Conservation (phyloP, 345 rosid species). For the Aethionema arabicum region DNA sequence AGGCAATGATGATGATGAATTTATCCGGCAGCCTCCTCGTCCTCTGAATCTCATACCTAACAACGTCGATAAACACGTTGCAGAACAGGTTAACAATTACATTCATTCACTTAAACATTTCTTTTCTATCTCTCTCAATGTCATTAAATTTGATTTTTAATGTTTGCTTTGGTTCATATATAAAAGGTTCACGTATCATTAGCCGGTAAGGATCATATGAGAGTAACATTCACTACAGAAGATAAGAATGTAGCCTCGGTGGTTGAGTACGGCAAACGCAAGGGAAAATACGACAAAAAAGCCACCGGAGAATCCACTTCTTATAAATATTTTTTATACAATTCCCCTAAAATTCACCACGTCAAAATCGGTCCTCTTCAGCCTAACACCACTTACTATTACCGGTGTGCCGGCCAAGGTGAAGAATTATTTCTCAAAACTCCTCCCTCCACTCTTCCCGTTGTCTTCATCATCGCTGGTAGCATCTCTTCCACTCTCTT, state of each 20-base stretch:
- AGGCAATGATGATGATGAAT: slow-evolving; percentile 32
- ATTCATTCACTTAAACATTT: too few species aligned
- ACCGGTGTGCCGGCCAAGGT: slow-evolving; percentile 61
- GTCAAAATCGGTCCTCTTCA: slow-evolving; percentile 82
- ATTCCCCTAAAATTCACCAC: slow-evolving; percentile 78
- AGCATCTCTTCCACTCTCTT: not conserved
- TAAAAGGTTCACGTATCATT: slow-evolving; percentile 71
- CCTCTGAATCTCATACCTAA: not conserved
- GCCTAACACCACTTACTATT: too few species aligned
- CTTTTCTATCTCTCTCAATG: too few species aligned
- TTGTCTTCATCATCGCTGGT: slow-evolving; percentile 79
- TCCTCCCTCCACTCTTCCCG: slow-evolving; percentile 65
- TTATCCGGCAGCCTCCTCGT: slow-evolving; percentile 51
- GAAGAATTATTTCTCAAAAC: slow-evolving; percentile 77
- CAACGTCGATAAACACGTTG: too few species aligned
- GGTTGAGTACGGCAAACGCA: slow-evolving; percentile 62
- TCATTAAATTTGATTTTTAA: too few species aligned
- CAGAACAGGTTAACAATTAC: too few species aligned
- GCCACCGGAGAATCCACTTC: slow-evolving; percentile 54
- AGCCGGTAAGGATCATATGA: slow-evolving; percentile 57
- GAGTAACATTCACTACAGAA: slow-evolving; percentile 69
- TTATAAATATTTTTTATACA: slow-evolving; percentile 62
- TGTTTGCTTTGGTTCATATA: too few species aligned
- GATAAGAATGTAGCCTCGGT: slow-evolving; percentile 44
- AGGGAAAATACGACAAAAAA: slow-evolving; percentile 48